Evolutionary conservation across 2,329 filamentous ascomycete species (phyloP).

Genomic region (Claviceps sp.): DNA sequence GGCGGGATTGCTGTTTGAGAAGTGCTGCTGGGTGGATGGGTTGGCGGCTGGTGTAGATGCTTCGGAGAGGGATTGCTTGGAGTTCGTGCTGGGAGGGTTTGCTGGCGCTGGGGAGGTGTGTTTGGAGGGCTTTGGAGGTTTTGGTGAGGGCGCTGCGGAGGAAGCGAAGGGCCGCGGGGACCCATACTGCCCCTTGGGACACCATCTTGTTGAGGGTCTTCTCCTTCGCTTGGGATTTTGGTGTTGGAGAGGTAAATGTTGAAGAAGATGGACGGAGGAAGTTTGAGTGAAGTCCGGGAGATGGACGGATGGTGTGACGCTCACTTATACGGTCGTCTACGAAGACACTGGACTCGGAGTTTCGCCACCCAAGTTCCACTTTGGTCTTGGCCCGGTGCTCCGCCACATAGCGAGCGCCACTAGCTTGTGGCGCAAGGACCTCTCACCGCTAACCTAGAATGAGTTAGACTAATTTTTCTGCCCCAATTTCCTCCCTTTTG

Average conservation of each 20-base stretch:
- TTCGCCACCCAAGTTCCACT: constrained; percentile 15
- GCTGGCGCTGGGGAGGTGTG: constrained; percentile 31
- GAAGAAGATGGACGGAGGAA: neutral
- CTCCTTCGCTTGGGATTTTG: neutral
- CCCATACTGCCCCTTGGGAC: constrained; percentile 43
- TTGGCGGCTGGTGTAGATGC: constrained; percentile 28
- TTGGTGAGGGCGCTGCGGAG: constrained; percentile 38
- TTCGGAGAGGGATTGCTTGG: constrained; percentile 31
- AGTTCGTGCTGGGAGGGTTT: constrained; percentile 32
- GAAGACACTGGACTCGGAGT: neutral
- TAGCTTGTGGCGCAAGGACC: neutral
- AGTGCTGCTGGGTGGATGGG: constrained; percentile 40
- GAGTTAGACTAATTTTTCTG: neutral
- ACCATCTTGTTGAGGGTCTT: constrained; percentile 29
- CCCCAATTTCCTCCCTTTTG: constrained; percentile 1
- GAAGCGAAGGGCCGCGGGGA: constrained; percentile 39
- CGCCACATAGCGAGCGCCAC: constrained; percentile 17
- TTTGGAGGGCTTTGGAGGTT: constrained; percentile 37
- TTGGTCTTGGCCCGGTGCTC: constrained; percentile 17
- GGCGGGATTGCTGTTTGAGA: constrained; percentile 31
- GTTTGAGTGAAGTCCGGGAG: neutral
- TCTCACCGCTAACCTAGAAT: neutral
- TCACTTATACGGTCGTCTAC: constrained; percentile 10
- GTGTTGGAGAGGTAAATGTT: neutral
- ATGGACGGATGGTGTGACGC: constrained; percentile 1